Evolutionary conservation across 163 green algal species (phyloP).

Genomic region (Trebouxiophyceae sp.): DNA sequence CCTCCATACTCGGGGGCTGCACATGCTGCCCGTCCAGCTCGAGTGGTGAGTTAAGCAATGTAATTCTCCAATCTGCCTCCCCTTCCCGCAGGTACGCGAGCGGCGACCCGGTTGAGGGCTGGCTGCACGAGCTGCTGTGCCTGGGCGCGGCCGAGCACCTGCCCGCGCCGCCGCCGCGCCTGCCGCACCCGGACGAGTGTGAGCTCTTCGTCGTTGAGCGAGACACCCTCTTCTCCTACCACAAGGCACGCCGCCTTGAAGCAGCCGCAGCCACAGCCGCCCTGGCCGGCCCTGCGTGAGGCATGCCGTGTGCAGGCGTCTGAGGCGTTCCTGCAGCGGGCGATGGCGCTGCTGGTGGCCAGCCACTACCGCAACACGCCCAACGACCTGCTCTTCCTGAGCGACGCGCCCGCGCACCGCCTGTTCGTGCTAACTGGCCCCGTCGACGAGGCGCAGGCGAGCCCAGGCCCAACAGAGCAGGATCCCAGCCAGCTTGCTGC

Average conservation of each 20-base stretch:
- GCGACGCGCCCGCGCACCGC: conserved; percentile 85
- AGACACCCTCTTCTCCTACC: conserved; percentile 94
- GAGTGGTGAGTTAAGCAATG: too few species aligned
- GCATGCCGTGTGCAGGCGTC: conserved; percentile 46
- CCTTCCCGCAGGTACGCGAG: conserved; percentile 64
- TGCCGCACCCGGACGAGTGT: conserved; percentile 82
- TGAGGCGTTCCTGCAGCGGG: conserved; percentile 73
- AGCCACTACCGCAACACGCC: conserved; percentile 98
- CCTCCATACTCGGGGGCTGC: neutral
- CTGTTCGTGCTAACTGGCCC: conserved; percentile 93
- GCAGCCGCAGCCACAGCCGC: too few species aligned
- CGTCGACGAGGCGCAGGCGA: conserved; percentile 67
- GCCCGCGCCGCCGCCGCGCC: conserved; percentile 47
- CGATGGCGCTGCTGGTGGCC: conserved; percentile 90
- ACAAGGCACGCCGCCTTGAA: too few species aligned
- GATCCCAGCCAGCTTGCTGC: too few species aligned
- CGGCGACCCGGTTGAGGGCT: conserved; percentile 84
- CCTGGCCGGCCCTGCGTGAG: too few species aligned
- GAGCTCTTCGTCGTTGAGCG: conserved; percentile 78
- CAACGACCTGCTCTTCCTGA: conserved; percentile 96
- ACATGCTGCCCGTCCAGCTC: too few species aligned
- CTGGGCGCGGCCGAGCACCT: conserved; percentile 82
- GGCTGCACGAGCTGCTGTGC: conserved; percentile 91
- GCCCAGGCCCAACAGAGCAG: too few species aligned
- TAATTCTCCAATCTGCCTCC: too few species aligned